Percentiles rank a stretch among this genome's conserved stretches.
phyloP scores from a whole-genome alignment of 148 eudicot genomes.

The Vaccinium macrocarpon region DNA sequence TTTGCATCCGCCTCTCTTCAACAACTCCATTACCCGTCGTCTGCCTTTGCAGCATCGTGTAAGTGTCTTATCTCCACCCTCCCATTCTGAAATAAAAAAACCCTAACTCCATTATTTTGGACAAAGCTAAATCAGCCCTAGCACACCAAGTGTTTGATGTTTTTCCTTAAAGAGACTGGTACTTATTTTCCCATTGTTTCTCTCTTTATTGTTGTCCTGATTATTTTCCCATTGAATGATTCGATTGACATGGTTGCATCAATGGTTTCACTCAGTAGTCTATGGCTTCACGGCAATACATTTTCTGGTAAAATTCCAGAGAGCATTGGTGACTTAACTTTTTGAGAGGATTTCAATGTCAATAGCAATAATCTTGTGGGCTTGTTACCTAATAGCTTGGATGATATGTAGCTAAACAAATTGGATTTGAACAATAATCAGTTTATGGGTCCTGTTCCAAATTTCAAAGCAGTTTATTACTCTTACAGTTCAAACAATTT shows the following conservation, averaged over 20 bases:
- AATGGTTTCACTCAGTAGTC: slow-evolving; percentile 71
- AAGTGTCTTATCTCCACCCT: too few species aligned
- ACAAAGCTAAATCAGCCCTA: too few species aligned
- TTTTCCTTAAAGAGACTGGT: too few species aligned
- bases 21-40: too few species aligned
- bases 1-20: too few species aligned
- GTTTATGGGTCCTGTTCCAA: slow-evolving; percentile 86
- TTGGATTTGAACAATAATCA: slow-evolving; percentile 86
- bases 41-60: too few species aligned
- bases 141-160: too few species aligned
- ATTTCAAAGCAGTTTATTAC: slow-evolving; percentile 59
- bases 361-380: slow-evolving; percentile 81
- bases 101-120: too few species aligned
- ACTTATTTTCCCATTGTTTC: too few species aligned
- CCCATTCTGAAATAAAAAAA: too few species aligned
- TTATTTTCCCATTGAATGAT: too few species aligned
- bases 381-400: slow-evolving; percentile 67
- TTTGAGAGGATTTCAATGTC: slow-evolving; percentile 71
- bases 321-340: slow-evolving; percentile 46
- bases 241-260: slow-evolving; percentile 61
- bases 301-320: slow-evolving; percentile 78
- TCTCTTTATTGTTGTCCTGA: too few species aligned
- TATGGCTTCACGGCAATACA: slow-evolving; percentile 94
- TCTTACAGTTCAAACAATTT: slow-evolving; percentile 56
- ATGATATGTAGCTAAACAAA: slow-evolving; percentile 41